A percentile compares a stretch with the other conserved stretches of the same genome.
These are phyloP conservation scores for Podospora fimiseda DNA, from an alignment of 495 filamentous ascomycete genomes.

Conservation along the genomic window DNA sequence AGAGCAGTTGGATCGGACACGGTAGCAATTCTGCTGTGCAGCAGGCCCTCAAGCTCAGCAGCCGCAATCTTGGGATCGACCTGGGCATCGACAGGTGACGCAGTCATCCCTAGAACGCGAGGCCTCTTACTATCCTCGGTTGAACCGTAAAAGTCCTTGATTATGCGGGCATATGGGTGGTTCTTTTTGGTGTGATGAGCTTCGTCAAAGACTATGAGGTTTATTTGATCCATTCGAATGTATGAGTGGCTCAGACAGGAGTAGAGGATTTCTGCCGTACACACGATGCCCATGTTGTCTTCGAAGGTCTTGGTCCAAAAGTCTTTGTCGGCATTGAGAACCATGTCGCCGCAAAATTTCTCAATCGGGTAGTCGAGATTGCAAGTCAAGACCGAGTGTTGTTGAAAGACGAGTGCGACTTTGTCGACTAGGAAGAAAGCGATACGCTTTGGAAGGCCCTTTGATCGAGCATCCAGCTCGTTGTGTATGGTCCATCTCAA, in stretches of 20 bases:
- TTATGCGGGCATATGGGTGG: slow-evolving; percentile 86
- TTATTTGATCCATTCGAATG: slow-evolving; percentile 77
- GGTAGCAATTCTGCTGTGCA: slow-evolving; percentile 80
- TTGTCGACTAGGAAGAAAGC: slow-evolving; percentile 89
- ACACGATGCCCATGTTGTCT: slow-evolving; percentile 83
- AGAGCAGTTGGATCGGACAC: slow-evolving; percentile 59
- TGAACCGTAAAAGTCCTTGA: slow-evolving; percentile 73
- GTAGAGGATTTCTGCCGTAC: slow-evolving; percentile 81
- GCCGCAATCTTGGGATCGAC: slow-evolving; percentile 64
- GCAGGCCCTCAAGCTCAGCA: slow-evolving; percentile 67
- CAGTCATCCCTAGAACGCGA: slow-evolving; percentile 93
- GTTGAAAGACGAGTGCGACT: slow-evolving; percentile 87
- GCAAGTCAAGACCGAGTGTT: slow-evolving; percentile 71
- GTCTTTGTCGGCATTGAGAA: slow-evolving; percentile 49
- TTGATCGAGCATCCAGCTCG: slow-evolving; percentile 65
- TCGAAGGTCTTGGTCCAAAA: slow-evolving; percentile 63
- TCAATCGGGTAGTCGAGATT: slow-evolving; percentile 79
- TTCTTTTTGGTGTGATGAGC: slow-evolving; percentile 95
- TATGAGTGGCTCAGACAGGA: slow-evolving; percentile 75
- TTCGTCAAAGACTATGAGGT: slow-evolving; percentile 91
- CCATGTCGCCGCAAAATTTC: slow-evolving; percentile 66
- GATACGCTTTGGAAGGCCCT: slow-evolving; percentile 55
- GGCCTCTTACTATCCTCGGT: slow-evolving; percentile 48
- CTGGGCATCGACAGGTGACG: slow-evolving; percentile 87
- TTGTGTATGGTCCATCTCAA: slow-evolving; percentile 69